Base-by-base conservation (phyloP, 768 basidiomycete species). In the Harrya chromipes region DNA sequence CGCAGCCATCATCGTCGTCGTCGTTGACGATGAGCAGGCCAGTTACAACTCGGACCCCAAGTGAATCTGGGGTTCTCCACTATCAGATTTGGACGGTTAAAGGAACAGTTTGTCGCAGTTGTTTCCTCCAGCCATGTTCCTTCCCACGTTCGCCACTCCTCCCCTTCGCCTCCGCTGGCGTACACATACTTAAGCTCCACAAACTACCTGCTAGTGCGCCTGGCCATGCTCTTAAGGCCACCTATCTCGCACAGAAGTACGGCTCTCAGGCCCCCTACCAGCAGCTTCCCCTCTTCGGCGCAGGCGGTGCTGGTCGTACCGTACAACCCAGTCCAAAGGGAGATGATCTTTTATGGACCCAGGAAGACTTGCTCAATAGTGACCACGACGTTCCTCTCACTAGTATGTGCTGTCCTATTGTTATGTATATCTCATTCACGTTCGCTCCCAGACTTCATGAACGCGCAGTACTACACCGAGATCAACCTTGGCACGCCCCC, bases 181-280 rank as follows among this genome's bases (percentile, higher is more conserved):
- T 91, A 1, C 86, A 85, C 79, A 93, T 81, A 64, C 81, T 97
- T 67, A 94, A 93, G 70, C 84, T 97, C 26, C 81, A 92, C 71
- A 97, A 97, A 74, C 65, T 95, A 2, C 78, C 86, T 16, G 73
- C 77, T 36, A 74, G 74, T n/a, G 68, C 73, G 13, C 78, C 74
- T 62, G 84, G 84, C 50, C 82, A 87, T 19, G 65, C 76, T 21
- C 73, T 90, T 41, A 86, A 91, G 72, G 81, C 81, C 39, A 87
- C 86, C 19, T 92, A 90, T 67, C 86, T 98, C 49, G 84, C 87
- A n/a, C 81, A 92, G 78, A 98, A 99, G 77, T 97, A 98, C 78
- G 84, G 90, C 45, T 62, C 71, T 33, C 61, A 65, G 23, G 59
- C 61, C 40, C 68, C 65, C 26, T 75, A 78, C 61, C 70, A 69